Conservation (phyloP, 371 early-diverging fungal genomes). For the Astathelohania contejeani region DNA sequence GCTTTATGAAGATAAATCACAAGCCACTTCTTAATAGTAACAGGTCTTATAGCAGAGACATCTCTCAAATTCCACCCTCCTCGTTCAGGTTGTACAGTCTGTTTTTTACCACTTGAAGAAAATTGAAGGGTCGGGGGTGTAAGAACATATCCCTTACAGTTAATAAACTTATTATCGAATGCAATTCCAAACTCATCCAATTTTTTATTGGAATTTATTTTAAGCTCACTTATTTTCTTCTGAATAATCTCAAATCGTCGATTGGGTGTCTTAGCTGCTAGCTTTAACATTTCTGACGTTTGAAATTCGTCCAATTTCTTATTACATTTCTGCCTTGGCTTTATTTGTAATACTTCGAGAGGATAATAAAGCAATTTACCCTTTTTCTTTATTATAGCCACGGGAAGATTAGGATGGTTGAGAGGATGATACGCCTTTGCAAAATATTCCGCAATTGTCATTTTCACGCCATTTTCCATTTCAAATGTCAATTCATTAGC, state of each 20-base stretch:
- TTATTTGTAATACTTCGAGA: conserved; percentile 35
- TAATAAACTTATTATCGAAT: conserved; percentile 17
- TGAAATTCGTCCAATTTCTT: conserved; percentile 36
- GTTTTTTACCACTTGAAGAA: not conserved
- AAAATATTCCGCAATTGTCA: conserved; percentile 43
- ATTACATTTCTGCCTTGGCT: conserved; percentile 21
- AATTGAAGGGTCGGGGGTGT: conserved; percentile 25
- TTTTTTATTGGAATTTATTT: conserved; percentile 10
- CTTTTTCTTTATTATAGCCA: conserved; percentile 24
- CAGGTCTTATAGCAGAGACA: conserved; percentile 16
- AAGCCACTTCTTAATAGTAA: conserved; percentile 19
- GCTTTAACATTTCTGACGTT: conserved; percentile 22
- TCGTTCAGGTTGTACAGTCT: conserved; percentile 2
- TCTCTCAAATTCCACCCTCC: conserved; percentile 35
- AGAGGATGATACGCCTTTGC: conserved; percentile 19
- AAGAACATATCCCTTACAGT: conserved; percentile 19
- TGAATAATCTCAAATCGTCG: conserved; percentile 25
- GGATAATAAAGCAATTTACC: conserved; percentile 25
- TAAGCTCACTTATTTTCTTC: conserved; percentile 12
- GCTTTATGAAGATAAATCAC: conserved; percentile 12
- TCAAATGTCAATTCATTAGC: conserved; percentile 8
- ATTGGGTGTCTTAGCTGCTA: conserved; percentile 28
- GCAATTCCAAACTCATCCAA: conserved; percentile 16
- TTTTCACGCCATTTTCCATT: conserved; percentile 3
- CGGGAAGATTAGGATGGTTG: conserved; percentile 30